Percentiles rank a stretch among this genome's conserved stretches.
These are phyloP conservation scores for Globisporangium rhizosaccharum DNA, from an alignment of 352 stramenopile genomes.

Conservation along the genomic window DNA sequence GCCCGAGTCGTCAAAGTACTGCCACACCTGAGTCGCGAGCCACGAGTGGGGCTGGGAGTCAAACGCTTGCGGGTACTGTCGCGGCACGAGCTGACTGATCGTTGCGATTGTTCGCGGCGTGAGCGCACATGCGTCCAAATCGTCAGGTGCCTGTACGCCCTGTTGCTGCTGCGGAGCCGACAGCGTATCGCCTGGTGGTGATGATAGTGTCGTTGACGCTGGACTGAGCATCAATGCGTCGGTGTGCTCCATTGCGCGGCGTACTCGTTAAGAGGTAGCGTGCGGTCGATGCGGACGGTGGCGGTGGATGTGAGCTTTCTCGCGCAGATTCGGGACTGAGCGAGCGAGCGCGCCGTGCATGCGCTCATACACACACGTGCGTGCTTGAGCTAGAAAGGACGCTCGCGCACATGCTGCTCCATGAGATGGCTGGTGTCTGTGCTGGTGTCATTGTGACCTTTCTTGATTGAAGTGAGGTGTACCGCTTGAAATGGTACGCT, in stretches of 20 bases:
- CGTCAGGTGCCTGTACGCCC: background rate
- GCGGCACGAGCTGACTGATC: background rate
- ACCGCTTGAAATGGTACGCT: too few relatives aligned
- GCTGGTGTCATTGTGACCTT: too few relatives aligned
- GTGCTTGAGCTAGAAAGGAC: background rate
- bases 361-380: background rate
- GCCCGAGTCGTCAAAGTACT: slow-evolving; percentile 9
- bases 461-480: too few relatives aligned
- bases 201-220: background rate
- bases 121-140: background rate
- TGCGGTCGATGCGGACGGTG: background rate
- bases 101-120: background rate
- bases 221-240: background rate
- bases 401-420: background rate
- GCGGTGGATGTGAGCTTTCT: too few relatives aligned
- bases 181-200: background rate
- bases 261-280: background rate
- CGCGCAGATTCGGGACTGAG: background rate
- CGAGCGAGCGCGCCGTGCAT: background rate
- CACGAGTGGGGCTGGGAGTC: background rate
- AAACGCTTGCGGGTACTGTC: background rate
- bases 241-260: background rate
- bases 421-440: too few relatives aligned
- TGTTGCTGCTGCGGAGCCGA: background rate
- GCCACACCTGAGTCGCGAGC: slow-evolving; percentile 5